Conservation (phyloP, 192 early-diverging fungal genomes). For the Linnemannia schmuckeri region DNA sequence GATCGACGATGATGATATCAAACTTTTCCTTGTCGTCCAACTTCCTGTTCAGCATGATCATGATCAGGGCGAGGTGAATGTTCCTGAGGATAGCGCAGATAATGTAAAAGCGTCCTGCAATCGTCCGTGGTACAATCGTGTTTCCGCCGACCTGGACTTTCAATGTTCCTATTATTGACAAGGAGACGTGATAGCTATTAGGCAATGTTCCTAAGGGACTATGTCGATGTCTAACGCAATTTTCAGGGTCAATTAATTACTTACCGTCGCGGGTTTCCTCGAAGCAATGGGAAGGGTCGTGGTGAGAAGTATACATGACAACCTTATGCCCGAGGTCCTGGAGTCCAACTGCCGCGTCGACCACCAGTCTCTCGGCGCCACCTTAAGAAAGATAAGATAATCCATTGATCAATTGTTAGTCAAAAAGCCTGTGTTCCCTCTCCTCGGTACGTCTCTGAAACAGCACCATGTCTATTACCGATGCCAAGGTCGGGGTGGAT, state of each 20-base stretch:
- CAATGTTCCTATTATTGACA: slow-evolving; percentile 73
- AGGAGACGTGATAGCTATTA: background rate
- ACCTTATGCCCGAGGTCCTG: slow-evolving; percentile 85
- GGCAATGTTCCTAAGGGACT: background rate
- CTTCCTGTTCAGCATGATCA: slow-evolving; percentile 55
- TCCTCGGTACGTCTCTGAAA: background rate
- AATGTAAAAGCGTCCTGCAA: slow-evolving; percentile 83
- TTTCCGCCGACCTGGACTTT: slow-evolving; percentile 79
- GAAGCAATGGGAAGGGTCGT: slow-evolving; percentile 90
- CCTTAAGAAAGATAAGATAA: slow-evolving; percentile 56
- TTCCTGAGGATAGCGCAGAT: slow-evolving; percentile 86
- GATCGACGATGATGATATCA: slow-evolving; percentile 91
- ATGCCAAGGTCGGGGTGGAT: slow-evolving; percentile 96
- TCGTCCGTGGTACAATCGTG: slow-evolving; percentile 76
- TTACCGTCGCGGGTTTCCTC: slow-evolving; percentile 89
- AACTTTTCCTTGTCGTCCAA: slow-evolving; percentile 59
- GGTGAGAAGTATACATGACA: slow-evolving; percentile 90
- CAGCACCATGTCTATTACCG: slow-evolving; percentile 59
- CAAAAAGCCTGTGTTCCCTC: background rate
- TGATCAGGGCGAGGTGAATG: slow-evolving; percentile 70
- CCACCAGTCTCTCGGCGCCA: slow-evolving; percentile 94
- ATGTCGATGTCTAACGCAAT: background rate
- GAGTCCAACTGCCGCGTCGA: slow-evolving; percentile 90
- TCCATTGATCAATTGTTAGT: background rate
- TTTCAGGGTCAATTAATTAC: background rate